Evolutionary conservation across 306 rosid genomes (phyloP).

Genomic region (Vicia faba): DNA sequence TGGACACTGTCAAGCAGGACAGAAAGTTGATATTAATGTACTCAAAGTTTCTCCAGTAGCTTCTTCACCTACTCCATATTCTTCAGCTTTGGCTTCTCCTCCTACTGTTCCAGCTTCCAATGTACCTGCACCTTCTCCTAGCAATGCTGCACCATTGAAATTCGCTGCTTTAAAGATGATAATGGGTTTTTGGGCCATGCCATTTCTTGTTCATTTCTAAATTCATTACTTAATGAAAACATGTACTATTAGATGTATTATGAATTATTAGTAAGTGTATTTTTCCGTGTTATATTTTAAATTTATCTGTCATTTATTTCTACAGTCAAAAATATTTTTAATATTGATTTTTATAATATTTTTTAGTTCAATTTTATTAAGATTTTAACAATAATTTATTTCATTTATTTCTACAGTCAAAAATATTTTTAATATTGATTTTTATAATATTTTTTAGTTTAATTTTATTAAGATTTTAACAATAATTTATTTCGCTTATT

Average conservation of each 20-base stretch:
- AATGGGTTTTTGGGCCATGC: slow-evolving; percentile 45
- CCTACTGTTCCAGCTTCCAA: slow-evolving; percentile 32
- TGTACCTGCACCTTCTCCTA: slow-evolving; percentile 56
- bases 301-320: too few relatives aligned
- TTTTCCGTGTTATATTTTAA: too few relatives aligned
- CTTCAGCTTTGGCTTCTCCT: slow-evolving; percentile 47
- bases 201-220: slow-evolving; percentile 37
- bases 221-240: slow-evolving; percentile 28
- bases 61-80: slow-evolving; percentile 39
- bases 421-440: too few relatives aligned
- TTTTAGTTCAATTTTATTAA: too few relatives aligned
- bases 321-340: too few relatives aligned
- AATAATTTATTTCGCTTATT: too few relatives aligned
- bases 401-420: too few relatives aligned
- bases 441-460: too few relatives aligned
- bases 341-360: too few relatives aligned
- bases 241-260: background rate
- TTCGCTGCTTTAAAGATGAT: slow-evolving; percentile 27
- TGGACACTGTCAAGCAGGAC: slow-evolving; percentile 87
- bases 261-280: background rate
- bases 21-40: slow-evolving; percentile 74
- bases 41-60: slow-evolving; percentile 39
- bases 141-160: slow-evolving; percentile 40
- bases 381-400: too few relatives aligned
- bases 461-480: too few relatives aligned